These are phyloP conservation scores for Hypoxylon intermedium DNA, from an alignment of 495 filamentous ascomycete species.

Conservation along the genomic window DNA sequence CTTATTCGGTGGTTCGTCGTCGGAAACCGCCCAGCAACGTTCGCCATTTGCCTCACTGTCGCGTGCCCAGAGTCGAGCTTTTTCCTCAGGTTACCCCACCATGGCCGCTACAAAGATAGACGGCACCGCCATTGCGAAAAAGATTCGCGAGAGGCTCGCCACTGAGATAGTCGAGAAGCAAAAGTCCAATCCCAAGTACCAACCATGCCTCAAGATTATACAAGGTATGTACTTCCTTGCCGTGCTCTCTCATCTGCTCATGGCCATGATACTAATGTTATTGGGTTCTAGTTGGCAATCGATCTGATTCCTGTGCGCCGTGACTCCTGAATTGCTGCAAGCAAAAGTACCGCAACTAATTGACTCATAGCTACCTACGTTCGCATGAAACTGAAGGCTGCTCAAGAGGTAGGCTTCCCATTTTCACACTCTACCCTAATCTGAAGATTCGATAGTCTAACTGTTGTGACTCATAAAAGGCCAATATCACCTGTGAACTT, in stretches of 20 bases:
- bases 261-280: not conserved
- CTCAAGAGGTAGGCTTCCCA: constrained; percentile 73
- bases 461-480: constrained; percentile 57
- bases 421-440: constrained; percentile 1
- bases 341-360: constrained; percentile 38
- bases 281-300: constrained; percentile 71
- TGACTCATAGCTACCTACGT: constrained; percentile 84
- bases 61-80: constrained; percentile 26
- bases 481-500: constrained; percentile 86
- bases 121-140: constrained; percentile 91
- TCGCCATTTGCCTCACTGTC: constrained; percentile 17
- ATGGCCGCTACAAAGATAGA: constrained; percentile 94
- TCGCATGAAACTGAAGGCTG: constrained; percentile 98
- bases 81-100: constrained; percentile 57
- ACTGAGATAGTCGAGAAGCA: constrained; percentile 82
- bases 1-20: constrained; percentile 19
- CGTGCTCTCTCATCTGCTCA: not conserved
- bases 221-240: constrained; percentile 68
- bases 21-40: constrained; percentile 12
- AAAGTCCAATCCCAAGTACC: constrained; percentile 80
- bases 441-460: constrained; percentile 21
- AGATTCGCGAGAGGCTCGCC: constrained; percentile 79
- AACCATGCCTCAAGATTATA: constrained; percentile 87
- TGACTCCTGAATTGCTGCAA: constrained; percentile 20
- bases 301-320: constrained; percentile 87